Evolutionary conservation across 106 monocot genomes (phyloP).

Genomic region (Apostasia shenzhenica): DNA sequence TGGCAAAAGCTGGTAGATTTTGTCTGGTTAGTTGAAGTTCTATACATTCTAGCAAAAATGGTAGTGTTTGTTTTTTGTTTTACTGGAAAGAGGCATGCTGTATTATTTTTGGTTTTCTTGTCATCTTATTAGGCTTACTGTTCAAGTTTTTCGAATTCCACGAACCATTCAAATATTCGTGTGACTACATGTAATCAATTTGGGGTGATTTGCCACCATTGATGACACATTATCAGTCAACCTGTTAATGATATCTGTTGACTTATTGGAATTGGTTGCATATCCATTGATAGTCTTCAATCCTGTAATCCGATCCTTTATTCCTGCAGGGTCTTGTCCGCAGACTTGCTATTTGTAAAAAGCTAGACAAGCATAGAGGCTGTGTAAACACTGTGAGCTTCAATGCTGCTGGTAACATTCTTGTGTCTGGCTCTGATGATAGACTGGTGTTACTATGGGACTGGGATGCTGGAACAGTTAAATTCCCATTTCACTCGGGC

Average conservation of each 20-base stretch:
- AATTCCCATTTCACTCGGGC: constrained; percentile 60
- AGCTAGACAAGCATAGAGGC: constrained; percentile 62
- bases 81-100: too few species aligned
- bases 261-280: background rate
- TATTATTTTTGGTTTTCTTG: too few species aligned
- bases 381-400: constrained; percentile 91
- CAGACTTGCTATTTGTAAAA: constrained; percentile 45
- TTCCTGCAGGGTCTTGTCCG: constrained; percentile 51
- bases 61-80: too few species aligned
- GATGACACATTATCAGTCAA: background rate
- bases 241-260: background rate
- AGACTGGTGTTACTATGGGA: constrained; percentile 66
- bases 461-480: constrained; percentile 49
- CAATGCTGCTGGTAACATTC: constrained; percentile 54
- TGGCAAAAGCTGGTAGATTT: too few species aligned
- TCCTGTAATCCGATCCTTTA: background rate
- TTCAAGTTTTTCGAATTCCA: background rate
- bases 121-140: background rate
- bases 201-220: too few species aligned
- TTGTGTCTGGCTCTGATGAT: constrained; percentile 89
- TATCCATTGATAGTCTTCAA: background rate
- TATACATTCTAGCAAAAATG: too few species aligned
- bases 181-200: background rate
- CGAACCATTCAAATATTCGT: too few species aligned
- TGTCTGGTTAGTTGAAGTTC: too few species aligned